Evolutionary conservation across 306 rosid species (phyloP), one percentile per base, ranked within the genome.

Genomic region (Lathyrus oleraceus): DNA sequence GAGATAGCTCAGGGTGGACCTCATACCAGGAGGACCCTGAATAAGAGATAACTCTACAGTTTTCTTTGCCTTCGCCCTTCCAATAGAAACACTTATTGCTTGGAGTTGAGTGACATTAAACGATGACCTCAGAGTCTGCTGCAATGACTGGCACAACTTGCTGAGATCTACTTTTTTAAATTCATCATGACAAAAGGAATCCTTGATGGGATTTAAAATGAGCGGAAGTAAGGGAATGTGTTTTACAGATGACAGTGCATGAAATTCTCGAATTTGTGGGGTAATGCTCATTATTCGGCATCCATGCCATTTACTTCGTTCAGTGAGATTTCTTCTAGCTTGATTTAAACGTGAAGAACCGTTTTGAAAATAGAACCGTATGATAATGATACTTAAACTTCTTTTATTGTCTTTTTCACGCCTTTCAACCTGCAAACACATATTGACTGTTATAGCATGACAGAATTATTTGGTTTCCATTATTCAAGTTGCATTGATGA

Each of bases 21-120:
- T 69, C 70, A 61, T 76, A 94, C 98, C 98, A 75, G 98, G 98
- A 76, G 98, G 98, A 73, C 98, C 98, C 92, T 94, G 98, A 85
- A 94, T 83, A 71, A 94, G 97, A 48, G 95, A 90, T 75, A 94
- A 80, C 45, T 87, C 90, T 69, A 70, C 76, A 73, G 77, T 78
- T 72, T 80, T 88, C 73, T 73, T 85, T 56, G 71, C 23, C 70
- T 79, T 86, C 23, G 76, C 74, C 47, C 57, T 74, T 78, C 89
- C 81, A 75, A 78, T 79, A 62, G 97, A 77, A 83, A 67, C 70
- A 81, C 92, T 83, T 23, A 90, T 85, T 35, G 98, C 98, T 75
- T 81, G 90, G 79, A 94, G 96, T 78, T 94, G 98, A 78, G 86
- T 81, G 38, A 65, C 87, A 84, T 94, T 90, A 77, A 88, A 94